Conservation (phyloP, 768 basidiomycete species). For the Kwoniella sp. region DNA sequence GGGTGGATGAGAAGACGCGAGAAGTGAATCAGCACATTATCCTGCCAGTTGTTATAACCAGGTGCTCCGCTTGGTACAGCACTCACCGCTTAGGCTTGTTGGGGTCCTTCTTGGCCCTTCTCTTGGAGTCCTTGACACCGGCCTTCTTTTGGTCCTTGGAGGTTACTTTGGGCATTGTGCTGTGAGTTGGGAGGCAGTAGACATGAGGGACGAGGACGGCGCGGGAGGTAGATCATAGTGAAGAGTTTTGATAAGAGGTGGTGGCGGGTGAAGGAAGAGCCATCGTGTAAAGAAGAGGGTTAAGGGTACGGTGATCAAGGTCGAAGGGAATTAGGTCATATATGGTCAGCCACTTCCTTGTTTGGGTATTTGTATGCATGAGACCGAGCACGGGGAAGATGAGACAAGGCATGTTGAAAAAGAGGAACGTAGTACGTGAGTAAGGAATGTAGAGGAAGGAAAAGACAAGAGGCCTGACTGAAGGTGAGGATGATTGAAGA, state of each 20-base stretch:
- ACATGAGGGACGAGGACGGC: neutral
- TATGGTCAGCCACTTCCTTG: slow-evolving; percentile 2
- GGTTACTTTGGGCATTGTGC: slow-evolving; percentile 29
- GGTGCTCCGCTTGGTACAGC: no score
- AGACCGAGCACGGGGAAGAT: neutral
- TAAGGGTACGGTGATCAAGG: no score
- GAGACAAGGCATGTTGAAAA: slow-evolving; percentile 16
- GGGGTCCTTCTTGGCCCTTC: slow-evolving; percentile 64
- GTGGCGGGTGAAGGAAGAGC: no score
- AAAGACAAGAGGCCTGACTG: neutral
- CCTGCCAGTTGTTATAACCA: no score
- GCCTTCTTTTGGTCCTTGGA: slow-evolving; percentile 37
- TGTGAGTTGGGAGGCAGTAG: neutral
- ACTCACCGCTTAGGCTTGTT: slow-evolving; percentile 74
- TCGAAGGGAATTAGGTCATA: no score
- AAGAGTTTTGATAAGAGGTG: neutral
- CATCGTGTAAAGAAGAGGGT: no score
- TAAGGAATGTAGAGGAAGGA: neutral
- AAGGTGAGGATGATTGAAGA: neutral
- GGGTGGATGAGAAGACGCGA: no score
- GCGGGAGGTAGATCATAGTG: neutral
- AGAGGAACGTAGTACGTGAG: neutral
- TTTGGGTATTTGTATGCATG: neutral
- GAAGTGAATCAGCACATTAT: neutral
- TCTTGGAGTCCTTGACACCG: slow-evolving; percentile 34